Conservation (phyloP, 257 asterid genomes). For the Solanum chmielewskii region DNA sequence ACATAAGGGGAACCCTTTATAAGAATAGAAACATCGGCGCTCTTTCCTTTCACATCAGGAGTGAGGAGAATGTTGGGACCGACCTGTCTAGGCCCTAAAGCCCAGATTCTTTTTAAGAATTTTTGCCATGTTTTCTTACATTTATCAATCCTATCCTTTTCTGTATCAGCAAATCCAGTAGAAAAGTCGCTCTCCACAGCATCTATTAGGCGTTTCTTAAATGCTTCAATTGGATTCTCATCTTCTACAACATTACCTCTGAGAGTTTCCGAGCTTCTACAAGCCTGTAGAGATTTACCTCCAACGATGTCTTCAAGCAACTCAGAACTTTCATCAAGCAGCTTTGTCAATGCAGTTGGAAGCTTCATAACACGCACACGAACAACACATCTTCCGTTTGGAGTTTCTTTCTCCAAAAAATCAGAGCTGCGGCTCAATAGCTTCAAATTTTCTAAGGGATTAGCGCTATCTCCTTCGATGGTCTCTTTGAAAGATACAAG, state of each 20-base stretch:
- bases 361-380: conserved; percentile 81
- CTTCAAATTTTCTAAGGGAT: conserved; percentile 58
- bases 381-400: conserved; percentile 78
- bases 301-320: conserved; percentile 68
- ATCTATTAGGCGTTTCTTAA: conserved; percentile 61
- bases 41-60: conserved; percentile 32
- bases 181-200: conserved; percentile 52
- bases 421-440: conserved; percentile 40
- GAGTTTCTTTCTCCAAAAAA: conserved; percentile 64
- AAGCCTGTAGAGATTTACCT: conserved; percentile 57
- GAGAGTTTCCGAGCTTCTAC: conserved; percentile 45
- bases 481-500: conserved; percentile 88
- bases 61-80: conserved; percentile 83
- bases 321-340: conserved; percentile 70
- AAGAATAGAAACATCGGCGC: conserved; percentile 41
- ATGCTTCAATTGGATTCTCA: conserved; percentile 59
- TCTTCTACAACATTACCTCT: conserved; percentile 57
- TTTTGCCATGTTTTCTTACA: conserved; percentile 42
- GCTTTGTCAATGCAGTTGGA: conserved; percentile 66
- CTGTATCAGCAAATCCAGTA: conserved; percentile 29
- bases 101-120: conserved; percentile 72
- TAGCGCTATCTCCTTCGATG: conserved; percentile 52
- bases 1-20: conserved; percentile 57
- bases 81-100: conserved; percentile 80
- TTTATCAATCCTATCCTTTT: conserved; percentile 49